Conservation (phyloP, 73 alveolate species). For the Paraurostyla sp. region DNA sequence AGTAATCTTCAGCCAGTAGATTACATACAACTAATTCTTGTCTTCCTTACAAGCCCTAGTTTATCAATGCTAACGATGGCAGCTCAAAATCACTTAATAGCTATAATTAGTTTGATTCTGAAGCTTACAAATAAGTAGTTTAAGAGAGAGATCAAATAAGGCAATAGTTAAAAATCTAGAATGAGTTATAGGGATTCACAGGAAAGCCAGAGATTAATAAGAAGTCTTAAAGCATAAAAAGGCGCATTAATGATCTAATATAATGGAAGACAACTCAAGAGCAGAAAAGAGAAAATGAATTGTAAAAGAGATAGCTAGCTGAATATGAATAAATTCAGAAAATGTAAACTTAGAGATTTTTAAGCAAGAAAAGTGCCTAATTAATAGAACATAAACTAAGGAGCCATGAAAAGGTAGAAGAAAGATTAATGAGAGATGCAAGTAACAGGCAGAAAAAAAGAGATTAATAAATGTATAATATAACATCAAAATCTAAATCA, state of each 20-base stretch:
- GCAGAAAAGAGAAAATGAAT: not conserved
- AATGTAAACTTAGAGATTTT: not conserved
- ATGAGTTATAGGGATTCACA: conserved; percentile 10
- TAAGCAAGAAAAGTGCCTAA: not conserved
- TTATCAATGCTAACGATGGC: too few species aligned
- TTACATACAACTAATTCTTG: too few species aligned
- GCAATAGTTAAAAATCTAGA: too few species aligned
- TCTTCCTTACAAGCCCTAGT: too few species aligned
- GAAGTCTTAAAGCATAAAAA: not conserved
- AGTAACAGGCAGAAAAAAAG: not conserved
- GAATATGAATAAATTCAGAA: not conserved
- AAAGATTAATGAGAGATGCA: conserved; percentile 34
- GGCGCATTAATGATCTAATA: conserved; percentile 5
- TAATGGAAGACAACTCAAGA: not conserved
- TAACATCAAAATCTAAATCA: not conserved
- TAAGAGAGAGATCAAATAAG: too few species aligned
- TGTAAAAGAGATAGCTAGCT: not conserved
- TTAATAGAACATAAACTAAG: not conserved
- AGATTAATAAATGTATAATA: too few species aligned
- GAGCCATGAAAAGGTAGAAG: conserved; percentile 13
- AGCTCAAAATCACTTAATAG: too few species aligned
- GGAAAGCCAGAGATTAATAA: conserved; percentile 30
- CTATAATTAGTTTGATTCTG: too few species aligned
- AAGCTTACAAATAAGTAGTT: too few species aligned
- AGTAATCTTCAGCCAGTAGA: too few species aligned